Base-by-base conservation (phyloP, 2,329 filamentous ascomycete genomes). In the Lecanicillium sp. region DNA sequence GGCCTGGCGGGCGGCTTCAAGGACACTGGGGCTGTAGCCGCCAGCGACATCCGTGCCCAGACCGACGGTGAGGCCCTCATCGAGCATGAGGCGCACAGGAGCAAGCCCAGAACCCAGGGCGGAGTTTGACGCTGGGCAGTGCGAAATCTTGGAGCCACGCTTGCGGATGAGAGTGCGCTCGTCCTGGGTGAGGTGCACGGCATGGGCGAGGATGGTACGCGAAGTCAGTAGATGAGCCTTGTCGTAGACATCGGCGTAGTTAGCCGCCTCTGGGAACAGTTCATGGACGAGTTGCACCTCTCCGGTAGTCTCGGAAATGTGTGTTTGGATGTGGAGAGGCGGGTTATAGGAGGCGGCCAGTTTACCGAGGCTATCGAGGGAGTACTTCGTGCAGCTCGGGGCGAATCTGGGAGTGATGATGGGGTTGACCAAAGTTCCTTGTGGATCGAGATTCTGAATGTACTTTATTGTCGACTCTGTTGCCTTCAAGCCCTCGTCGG, bases 11-110 rank as follows among this genome's bases (percentile, higher is more conserved):
- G 78, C 82, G 9, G 83, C 78, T 46, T 87, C 82, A 0, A 94
- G 68, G 13, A 94, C 74, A 46, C 75, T 82, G 0, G 83, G 69
- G 35, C 75, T 82, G 53, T 86, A 92, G 0, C 87, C 88, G 3
- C 87, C 88, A 46, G 75, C 82, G 27, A 94, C 76, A 56, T 95
- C 88, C 0, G 87, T 94, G 0, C 88, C 88, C 0, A 95, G 62
- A 0, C 88, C 86, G 3, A 94, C 76, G 0, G 72, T 74, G 28
- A 94, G 67, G 0, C 84, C 85, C 30, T 70, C 69, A 17, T 85
- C 70, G 8, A 92, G 62, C 45, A 92, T 54, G 53, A 70, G 68
- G 17, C 86, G 68, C 3, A 94, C 78, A 4, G 72, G 76, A 8
- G 83, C 82, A 33, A 78, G 71, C 0, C 88, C 88, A 7, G 75